Conservation (phyloP, 176 grass and related monocot species). For the Thalia dealbata region DNA sequence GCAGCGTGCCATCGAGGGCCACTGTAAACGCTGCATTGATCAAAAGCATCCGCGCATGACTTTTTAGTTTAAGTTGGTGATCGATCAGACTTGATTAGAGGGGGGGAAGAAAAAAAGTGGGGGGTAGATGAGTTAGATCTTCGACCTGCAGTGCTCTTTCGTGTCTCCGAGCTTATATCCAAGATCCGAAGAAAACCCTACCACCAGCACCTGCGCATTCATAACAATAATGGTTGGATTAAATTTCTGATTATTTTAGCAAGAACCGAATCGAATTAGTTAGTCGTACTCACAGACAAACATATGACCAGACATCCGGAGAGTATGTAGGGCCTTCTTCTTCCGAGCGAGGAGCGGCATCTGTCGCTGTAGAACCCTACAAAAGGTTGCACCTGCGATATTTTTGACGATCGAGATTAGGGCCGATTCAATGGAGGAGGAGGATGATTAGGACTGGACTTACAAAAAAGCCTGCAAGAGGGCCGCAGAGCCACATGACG, state of each 20-base stretch:
- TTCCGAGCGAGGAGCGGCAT: constrained; percentile 42
- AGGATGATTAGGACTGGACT: too few relatives aligned
- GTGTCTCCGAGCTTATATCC: constrained; percentile 62
- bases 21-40: constrained; percentile 38
- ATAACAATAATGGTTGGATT: too few relatives aligned
- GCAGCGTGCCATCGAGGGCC: constrained; percentile 76
- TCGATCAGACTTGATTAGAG: neutral
- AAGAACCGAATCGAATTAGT: too few relatives aligned
- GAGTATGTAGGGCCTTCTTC: constrained; percentile 71
- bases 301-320: constrained; percentile 59
- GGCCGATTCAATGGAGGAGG: too few relatives aligned
- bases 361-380: constrained; percentile 76
- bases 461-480: constrained; percentile 76
- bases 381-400: constrained; percentile 55
- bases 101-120: too few relatives aligned
- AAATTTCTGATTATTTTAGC: too few relatives aligned
- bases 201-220: constrained; percentile 40
- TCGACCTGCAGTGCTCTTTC: constrained; percentile 75
- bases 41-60: too few relatives aligned
- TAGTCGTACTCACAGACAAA: constrained; percentile 48
- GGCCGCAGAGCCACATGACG: constrained; percentile 90
- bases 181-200: constrained; percentile 83
- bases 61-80: too few relatives aligned
- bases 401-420: neutral
- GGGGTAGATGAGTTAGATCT: too few relatives aligned